Base-by-base conservation (phyloP, 2,329 filamentous ascomycete species). In the Nectriaceae sp. region DNA sequence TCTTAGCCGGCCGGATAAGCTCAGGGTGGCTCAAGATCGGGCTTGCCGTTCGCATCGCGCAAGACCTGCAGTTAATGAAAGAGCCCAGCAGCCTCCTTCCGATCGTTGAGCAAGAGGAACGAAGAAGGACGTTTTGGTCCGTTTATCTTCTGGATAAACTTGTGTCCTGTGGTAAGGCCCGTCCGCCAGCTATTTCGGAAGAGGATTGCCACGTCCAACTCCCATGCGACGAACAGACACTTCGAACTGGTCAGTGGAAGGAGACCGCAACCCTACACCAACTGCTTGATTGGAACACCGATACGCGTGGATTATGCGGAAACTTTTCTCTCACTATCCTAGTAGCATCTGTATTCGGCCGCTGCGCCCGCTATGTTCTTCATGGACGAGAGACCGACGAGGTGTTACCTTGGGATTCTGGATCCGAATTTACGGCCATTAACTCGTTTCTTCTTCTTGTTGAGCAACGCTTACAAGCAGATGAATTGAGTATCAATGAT, bases 81-180 rank as follows among this genome's bases (percentile, higher is more conserved):
- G 68, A 71, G 33, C 63, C 66, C 1, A 42, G 53, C 1, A 6
- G 29, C 1, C n/a, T 38, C 22, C 54, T 67, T 5, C 24, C 54
- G 3, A 44, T 41, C 13, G 42, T 50, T 4, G 60, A 68, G 20
- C 54, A 59, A 40, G 68, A 70, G 44, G 69, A 71, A 46, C 57
- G 65, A n/a, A 54, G 69, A 4, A 52, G 64, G 11, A 60, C 65
- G 0, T 72, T 71, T 40, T 72, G 69, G 69, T 72, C 69, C 3
- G 57, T 72, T 18, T 72, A 70, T 44, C 57, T 72, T 5, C 54
- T 70, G 2, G 69, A 72, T 46, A 63, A 62, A 26, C 56, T 72
- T 4, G 61, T 69, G 5, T 70, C 67, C 13, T 70, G 69, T 47
- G 68, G 64, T 3, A 61, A 65, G 5, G 59, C 61, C 29, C 59